Percentiles rank a stretch among this genome's conserved stretches.
Conservation (phyloP, 768 basidiomycete genomes). For the Boletus rubroflammeus region DNA sequence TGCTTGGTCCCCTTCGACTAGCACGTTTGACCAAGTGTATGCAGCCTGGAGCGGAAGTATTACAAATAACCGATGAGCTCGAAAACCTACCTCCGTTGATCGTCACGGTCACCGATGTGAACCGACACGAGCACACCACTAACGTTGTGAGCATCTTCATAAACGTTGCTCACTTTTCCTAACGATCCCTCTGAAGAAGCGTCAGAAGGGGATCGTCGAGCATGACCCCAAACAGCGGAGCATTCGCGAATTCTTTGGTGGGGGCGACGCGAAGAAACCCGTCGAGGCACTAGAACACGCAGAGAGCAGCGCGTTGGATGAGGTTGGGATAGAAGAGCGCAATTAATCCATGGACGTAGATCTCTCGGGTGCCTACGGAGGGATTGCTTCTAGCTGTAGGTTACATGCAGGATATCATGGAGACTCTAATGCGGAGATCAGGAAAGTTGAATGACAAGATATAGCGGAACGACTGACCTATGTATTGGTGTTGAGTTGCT, state of each 20-base stretch:
- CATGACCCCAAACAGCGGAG: conserved; percentile 74
- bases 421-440: conserved; percentile 10
- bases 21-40: conserved; percentile 4
- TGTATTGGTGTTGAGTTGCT: conserved; percentile 6
- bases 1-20: not conserved
- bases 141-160: conserved; percentile 45
- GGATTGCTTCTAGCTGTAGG: not conserved
- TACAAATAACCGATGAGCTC: conserved; percentile 17
- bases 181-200: conserved; percentile 39
- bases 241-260: conserved; percentile 71
- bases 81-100: conserved; percentile 33
- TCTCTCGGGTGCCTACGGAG: not conserved
- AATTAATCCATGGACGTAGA: conserved; percentile 7
- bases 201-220: conserved; percentile 77
- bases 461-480: conserved; percentile 13
- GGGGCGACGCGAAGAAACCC: conserved; percentile 17
- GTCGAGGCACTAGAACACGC: conserved; percentile 11
- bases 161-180: not conserved
- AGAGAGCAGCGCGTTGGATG: conserved; percentile 31
- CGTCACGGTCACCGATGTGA: conserved; percentile 50
- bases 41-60: conserved; percentile 30
- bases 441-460: not conserved
- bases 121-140: conserved; percentile 52
- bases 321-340: conserved; percentile 9
- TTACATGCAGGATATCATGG: conserved; percentile 1